Percentiles rank a stretch among this genome's conserved stretches.
Conservation (phyloP, 1,284 basidiomycete species). For the Phenoliferia sp. region DNA sequence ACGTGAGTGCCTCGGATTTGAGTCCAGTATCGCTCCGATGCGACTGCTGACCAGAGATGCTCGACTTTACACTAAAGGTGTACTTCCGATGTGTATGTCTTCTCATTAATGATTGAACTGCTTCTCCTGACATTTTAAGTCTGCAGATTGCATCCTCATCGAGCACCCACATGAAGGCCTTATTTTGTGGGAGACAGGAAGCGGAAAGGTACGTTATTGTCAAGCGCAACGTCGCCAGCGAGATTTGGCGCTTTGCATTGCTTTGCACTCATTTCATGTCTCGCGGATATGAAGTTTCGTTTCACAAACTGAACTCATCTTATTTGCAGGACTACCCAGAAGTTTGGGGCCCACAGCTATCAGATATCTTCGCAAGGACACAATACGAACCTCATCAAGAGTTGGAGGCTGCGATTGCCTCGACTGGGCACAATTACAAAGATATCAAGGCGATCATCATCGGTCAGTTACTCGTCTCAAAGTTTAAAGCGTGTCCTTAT, state of each 20-base stretch:
- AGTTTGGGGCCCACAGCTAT: slow-evolving; percentile 17
- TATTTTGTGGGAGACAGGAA: slow-evolving; percentile 40
- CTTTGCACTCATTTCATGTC: too few relatives aligned
- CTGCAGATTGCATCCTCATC: slow-evolving; percentile 28
- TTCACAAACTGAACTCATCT: too few relatives aligned
- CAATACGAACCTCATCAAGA: slow-evolving; percentile 36
- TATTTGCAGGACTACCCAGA: slow-evolving; percentile 13
- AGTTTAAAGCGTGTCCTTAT: too few relatives aligned
- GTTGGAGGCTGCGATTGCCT: slow-evolving; percentile 38
- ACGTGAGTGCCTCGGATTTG: slow-evolving; percentile 6
- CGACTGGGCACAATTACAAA: slow-evolving; percentile 9
- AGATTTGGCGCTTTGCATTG: background rate
- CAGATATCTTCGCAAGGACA: slow-evolving; percentile 33
- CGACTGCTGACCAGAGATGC: background rate
- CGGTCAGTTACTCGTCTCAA: background rate
- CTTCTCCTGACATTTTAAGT: slow-evolving; percentile 11
- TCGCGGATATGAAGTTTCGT: too few relatives aligned
- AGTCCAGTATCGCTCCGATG: slow-evolving; percentile 1
- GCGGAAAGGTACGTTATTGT: background rate
- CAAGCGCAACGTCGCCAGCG: background rate
- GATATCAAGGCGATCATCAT: background rate
- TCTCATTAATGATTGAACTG: slow-evolving; percentile 3
- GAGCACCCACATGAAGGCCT: slow-evolving; percentile 39
- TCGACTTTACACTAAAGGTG: background rate
- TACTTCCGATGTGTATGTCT: background rate